Conservation (phyloP, 2,329 filamentous ascomycete genomes). For the Rosellinia necatrix region DNA sequence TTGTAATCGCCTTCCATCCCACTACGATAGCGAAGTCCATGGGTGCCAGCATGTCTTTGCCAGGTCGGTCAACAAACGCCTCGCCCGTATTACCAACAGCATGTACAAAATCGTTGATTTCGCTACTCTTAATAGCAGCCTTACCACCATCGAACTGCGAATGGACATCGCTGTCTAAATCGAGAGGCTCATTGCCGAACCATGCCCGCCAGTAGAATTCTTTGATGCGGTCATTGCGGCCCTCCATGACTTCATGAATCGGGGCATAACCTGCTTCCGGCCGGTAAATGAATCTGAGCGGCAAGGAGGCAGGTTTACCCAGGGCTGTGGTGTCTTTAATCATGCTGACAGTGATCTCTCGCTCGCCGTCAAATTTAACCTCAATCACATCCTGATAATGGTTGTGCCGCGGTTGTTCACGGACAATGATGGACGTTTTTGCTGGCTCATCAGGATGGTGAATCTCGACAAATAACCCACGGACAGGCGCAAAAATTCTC, state of each 20-base stretch:
- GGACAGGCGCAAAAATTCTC: slow-evolving; percentile 84
- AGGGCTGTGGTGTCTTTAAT: slow-evolving; percentile 91
- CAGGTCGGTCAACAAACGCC: slow-evolving; percentile 93
- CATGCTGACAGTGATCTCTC: slow-evolving; percentile 85
- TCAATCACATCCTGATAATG: slow-evolving; percentile 89
- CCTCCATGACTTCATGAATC: slow-evolving; percentile 94
- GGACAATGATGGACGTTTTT: slow-evolving; percentile 84
- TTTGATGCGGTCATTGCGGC: slow-evolving; percentile 97
- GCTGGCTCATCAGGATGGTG: slow-evolving; percentile 77
- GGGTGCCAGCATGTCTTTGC: slow-evolving; percentile 90
- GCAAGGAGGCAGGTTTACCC: slow-evolving; percentile 78
- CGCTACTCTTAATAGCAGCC: slow-evolving; percentile 84
- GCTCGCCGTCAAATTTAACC: slow-evolving; percentile 73
- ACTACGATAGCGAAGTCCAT: slow-evolving; percentile 99
- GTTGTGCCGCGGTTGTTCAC: slow-evolving; percentile 83
- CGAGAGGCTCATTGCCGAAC: slow-evolving; percentile 86
- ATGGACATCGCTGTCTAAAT: slow-evolving; percentile 83
- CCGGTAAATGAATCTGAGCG: slow-evolving; percentile 89
- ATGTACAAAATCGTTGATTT: slow-evolving; percentile 98
- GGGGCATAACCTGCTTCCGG: slow-evolving; percentile 97
- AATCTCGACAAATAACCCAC: slow-evolving; percentile 90
- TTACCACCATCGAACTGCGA: slow-evolving; percentile 89
- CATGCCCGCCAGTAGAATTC: slow-evolving; percentile 98
- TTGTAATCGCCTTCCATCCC: slow-evolving; percentile 98
- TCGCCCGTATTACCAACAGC: slow-evolving; percentile 97